Percentiles rank a stretch among this genome's conserved stretches.
Conservation (phyloP, 164 flowering plant species). For the Santalum album region DNA sequence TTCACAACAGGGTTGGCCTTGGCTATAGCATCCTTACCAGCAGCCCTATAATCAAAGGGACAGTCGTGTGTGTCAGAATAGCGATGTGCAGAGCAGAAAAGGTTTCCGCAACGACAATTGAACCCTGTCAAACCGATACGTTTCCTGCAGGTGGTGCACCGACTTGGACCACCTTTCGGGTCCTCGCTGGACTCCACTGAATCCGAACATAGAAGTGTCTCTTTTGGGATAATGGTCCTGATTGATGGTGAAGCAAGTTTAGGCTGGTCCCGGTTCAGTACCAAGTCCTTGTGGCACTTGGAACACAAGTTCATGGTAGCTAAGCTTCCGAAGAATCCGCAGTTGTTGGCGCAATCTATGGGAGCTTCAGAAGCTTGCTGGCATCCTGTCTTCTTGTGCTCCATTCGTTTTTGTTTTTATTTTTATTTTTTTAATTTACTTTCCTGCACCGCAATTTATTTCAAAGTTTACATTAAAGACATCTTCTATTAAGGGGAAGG, state of each 20-base stretch:
- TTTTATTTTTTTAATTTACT: neutral
- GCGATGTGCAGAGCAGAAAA: constrained; percentile 37
- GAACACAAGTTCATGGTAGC: constrained; percentile 40
- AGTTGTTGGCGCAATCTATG: constrained; percentile 13
- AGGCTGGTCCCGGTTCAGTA: constrained; percentile 26
- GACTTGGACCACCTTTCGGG: constrained; percentile 33
- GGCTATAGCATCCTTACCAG: constrained; percentile 39
- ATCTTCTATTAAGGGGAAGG: no score
- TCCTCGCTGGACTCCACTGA: constrained; percentile 16
- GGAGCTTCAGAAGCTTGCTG: constrained; percentile 13
- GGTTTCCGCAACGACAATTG: constrained; percentile 39
- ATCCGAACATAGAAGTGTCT: neutral
- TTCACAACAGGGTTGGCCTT: constrained; percentile 48
- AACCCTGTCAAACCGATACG: constrained; percentile 47
- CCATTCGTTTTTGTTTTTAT: neutral
- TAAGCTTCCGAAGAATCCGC: constrained; percentile 23
- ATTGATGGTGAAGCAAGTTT: constrained; percentile 27
- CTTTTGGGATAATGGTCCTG: constrained; percentile 5
- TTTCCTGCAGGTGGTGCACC: constrained; percentile 37
- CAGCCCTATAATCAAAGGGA: constrained; percentile 37
- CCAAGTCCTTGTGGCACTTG: constrained; percentile 32
- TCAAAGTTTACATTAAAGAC: neutral
- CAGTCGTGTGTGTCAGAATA: constrained; percentile 49
- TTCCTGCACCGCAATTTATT: neutral
- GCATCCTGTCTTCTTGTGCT: neutral